Conservation (phyloP, 768 basidiomycete species). For the Phylloporus sp. region DNA sequence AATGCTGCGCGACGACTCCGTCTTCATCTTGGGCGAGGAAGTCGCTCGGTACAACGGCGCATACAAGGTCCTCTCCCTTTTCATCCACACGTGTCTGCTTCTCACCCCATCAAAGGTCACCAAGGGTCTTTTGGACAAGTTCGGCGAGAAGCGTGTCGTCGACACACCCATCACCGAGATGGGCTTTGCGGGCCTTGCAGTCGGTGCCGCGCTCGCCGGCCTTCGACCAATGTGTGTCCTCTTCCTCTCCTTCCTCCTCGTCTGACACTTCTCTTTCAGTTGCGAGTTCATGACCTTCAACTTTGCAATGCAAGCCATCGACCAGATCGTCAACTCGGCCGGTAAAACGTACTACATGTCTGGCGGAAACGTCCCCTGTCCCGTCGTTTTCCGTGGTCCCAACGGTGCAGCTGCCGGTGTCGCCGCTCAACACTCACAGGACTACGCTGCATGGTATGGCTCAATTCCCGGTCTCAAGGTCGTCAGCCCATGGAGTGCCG, state of each 20-base stretch:
- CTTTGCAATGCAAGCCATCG: slow-evolving; percentile 99
- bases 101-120: slow-evolving; percentile 61
- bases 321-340: slow-evolving; percentile 99
- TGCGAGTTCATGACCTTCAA: slow-evolving; percentile 99
- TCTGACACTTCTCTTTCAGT: slow-evolving; percentile 35
- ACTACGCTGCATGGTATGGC: slow-evolving; percentile 94
- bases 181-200: slow-evolving; percentile 96
- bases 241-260: background rate
- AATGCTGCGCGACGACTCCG: slow-evolving; percentile 92
- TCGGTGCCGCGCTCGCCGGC: slow-evolving; percentile 91
- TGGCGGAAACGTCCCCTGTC: slow-evolving; percentile 96
- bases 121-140: slow-evolving; percentile 98
- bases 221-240: slow-evolving; percentile 78
- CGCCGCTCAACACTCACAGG: slow-evolving; percentile 95
- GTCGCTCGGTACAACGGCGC: slow-evolving; percentile 98
- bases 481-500: slow-evolving; percentile 95
- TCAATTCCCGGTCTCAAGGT: slow-evolving; percentile 95
- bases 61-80: slow-evolving; percentile 62
- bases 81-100: background rate
- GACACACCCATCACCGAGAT: slow-evolving; percentile 98
- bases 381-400: slow-evolving; percentile 98
- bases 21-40: slow-evolving; percentile 96
- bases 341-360: slow-evolving; percentile 99
- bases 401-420: slow-evolving; percentile 99
- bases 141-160: slow-evolving; percentile 96